These are phyloP conservation scores for Pythium sukuiense DNA, from an alignment of 352 stramenopile species.

Conservation along the genomic window DNA sequence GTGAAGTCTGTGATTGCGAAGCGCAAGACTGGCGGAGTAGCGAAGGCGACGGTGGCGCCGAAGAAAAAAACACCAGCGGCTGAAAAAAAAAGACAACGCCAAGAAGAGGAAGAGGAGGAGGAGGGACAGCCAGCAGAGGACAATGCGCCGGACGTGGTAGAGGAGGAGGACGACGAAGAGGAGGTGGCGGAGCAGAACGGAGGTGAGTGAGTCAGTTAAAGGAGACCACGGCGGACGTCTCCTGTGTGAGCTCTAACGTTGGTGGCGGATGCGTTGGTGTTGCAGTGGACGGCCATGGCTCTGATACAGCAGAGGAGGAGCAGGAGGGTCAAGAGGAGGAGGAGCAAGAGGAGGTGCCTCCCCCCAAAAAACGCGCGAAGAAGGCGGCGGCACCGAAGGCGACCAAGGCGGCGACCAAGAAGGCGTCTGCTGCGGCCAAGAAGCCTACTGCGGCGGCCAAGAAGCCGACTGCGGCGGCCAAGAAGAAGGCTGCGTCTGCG, in stretches of 20 bases:
- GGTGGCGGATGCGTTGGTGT: not conserved
- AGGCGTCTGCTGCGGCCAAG: not conserved
- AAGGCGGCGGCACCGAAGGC: constrained; percentile 9
- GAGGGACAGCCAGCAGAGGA: constrained; percentile 4
- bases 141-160: not conserved
- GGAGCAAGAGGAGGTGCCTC: constrained; percentile 10
- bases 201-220: not conserved
- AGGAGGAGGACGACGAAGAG: not conserved
- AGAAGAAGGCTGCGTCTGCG: constrained; percentile 5
- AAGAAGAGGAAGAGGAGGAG: constrained; percentile 3
- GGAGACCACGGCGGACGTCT: not conserved
- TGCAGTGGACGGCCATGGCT: not conserved
- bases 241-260: not conserved
- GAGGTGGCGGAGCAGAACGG: constrained; percentile 6
- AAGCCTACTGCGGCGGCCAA: not conserved
- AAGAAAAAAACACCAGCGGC: not conserved
- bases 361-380: constrained; percentile 16
- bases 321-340: constrained; percentile 2
- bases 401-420: constrained; percentile 12
- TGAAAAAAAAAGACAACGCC: constrained; percentile 15
- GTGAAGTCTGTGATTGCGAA: constrained; percentile 5
- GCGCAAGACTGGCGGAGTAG: not conserved
- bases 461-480: not conserved
- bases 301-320: not conserved
- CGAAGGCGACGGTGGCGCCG: not conserved